phyloP scores from a whole-genome alignment of 352 stramenopile species.

The Phytophthora citrophthora region DNA sequence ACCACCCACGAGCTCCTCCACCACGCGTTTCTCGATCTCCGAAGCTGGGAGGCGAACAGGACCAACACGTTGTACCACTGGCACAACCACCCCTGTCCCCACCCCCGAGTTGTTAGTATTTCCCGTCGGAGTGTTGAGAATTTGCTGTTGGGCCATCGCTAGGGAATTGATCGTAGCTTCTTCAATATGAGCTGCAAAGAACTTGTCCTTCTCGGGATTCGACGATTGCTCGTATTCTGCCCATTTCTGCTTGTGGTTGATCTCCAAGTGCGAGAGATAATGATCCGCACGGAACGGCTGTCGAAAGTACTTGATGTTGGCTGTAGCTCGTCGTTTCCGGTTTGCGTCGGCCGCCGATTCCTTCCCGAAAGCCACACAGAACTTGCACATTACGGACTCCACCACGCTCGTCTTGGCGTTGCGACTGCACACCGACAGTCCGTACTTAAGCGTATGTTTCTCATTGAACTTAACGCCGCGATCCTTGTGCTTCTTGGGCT shows the following conservation, averaged over 20 bases:
- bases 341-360: constrained; percentile 53
- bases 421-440: constrained; percentile 66
- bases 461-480: constrained; percentile 72
- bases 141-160: constrained; percentile 35
- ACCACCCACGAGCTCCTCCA: constrained; percentile 58
- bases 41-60: constrained; percentile 54
- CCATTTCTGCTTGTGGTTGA: constrained; percentile 75
- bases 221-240: constrained; percentile 62
- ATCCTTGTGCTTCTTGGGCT: constrained; percentile 63
- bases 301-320: constrained; percentile 81
- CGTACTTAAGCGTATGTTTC: constrained; percentile 75
- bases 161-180: constrained; percentile 39
- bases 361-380: constrained; percentile 76
- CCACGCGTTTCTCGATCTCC: constrained; percentile 63
- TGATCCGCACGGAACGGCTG: constrained; percentile 73
- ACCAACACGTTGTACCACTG: constrained; percentile 30
- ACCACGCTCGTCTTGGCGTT: constrained; percentile 56
- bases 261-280: constrained; percentile 72
- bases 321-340: constrained; percentile 66
- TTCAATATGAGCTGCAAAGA: constrained; percentile 51
- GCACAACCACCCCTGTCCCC: background rate
- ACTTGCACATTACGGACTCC: constrained; percentile 79
- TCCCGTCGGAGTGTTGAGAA: constrained; percentile 12
- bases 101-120: background rate
- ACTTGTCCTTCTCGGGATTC: constrained; percentile 60